phyloP scores from a whole-genome alignment of 345 rosid genomes.

The Bruguiera sexangula region DNA sequence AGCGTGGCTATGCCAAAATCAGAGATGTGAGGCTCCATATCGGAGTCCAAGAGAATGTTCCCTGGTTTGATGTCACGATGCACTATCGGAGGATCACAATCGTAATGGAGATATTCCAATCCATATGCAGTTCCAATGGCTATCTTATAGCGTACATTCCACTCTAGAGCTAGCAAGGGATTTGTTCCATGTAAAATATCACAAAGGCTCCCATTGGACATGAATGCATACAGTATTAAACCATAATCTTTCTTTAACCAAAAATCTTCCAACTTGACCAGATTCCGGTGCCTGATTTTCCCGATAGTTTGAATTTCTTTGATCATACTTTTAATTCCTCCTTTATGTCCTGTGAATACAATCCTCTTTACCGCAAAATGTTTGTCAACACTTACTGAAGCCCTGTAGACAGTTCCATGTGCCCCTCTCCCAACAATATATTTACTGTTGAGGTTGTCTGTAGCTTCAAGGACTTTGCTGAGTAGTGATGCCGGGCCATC shows the following conservation, averaged over 20 bases:
- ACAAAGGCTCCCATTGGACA: constrained; percentile 70
- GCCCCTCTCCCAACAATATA: constrained; percentile 71
- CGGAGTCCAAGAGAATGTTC: constrained; percentile 66
- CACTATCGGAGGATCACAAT: constrained; percentile 65
- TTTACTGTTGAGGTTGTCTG: constrained; percentile 59
- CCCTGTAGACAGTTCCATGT: constrained; percentile 77
- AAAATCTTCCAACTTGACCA: constrained; percentile 68
- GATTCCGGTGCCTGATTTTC: constrained; percentile 67
- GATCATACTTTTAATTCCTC: constrained; percentile 49
- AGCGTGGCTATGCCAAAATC: constrained; percentile 81
- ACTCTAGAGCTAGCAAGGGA: constrained; percentile 35
- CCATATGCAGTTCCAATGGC: constrained; percentile 73
- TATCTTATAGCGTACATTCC: constrained; percentile 56
- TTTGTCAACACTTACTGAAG: constrained; percentile 38
- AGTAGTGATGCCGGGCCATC: constrained; percentile 51
- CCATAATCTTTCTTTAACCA: constrained; percentile 71
- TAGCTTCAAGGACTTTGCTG: constrained; percentile 56
- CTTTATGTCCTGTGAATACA: constrained; percentile 37
- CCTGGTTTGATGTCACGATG: constrained; percentile 83
- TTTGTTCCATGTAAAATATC: constrained; percentile 48
- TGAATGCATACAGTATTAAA: constrained; percentile 55
- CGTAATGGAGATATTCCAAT: constrained; percentile 75
- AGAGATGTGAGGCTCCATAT: constrained; percentile 74
- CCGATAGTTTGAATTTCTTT: constrained; percentile 64
- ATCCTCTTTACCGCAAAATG: constrained; percentile 66